Base-by-base conservation (phyloP, 2,329 filamentous ascomycete species). In the Neofusicoccum ribis region DNA sequence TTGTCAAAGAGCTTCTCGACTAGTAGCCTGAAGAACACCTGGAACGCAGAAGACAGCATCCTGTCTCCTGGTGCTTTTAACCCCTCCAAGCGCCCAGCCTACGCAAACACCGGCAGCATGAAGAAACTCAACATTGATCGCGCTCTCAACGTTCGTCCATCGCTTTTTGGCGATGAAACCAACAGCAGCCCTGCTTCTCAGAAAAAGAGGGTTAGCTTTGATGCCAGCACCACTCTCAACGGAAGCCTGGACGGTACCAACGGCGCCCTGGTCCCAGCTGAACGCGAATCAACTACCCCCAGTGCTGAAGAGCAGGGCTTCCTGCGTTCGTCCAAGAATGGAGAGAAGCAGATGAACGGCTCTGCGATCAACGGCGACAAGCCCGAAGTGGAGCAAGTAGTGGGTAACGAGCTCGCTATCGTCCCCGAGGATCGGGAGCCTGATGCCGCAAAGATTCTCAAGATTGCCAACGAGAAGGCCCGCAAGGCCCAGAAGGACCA, bases 81-180 rank as follows among this genome's bases (percentile, higher is more conserved):
- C 2, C 84, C 89, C 31, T 89, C 86, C 41, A 72, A 73, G 60
- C 75, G 75, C 39, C 60, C 47, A 7, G 69, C 71, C 34, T 77
- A 73, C 56, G 72, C 71, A 15, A 73, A 71, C 37, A 61, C 65
- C 20, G 75, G 76, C 44, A 91, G 86, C 74, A 87, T 97, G 70
- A 97, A 97, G 82, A 93, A 93, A 77, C 85, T 99, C 65, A 90
- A 93, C 62, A 97, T 99, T 75, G 96, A 97, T 78, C 89, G 92
- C 68, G 90, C 89, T 69, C 84, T 99, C 74, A 93, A 86, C 65
- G 90, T 71, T 8, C 73, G 92, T 71, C 81, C 80, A 27, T 83
- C 88, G 67, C 77, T 89, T 1, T 89, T 89, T 71, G 77, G 76
- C 3, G 77, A 78, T 15, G 77, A 83, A 74, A 66, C 70, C 74